A percentile compares a stretch with the other conserved stretches of the same genome.
Conservation (phyloP, 2,329 filamentous ascomycete species). For the Fusarium aywerte region DNA sequence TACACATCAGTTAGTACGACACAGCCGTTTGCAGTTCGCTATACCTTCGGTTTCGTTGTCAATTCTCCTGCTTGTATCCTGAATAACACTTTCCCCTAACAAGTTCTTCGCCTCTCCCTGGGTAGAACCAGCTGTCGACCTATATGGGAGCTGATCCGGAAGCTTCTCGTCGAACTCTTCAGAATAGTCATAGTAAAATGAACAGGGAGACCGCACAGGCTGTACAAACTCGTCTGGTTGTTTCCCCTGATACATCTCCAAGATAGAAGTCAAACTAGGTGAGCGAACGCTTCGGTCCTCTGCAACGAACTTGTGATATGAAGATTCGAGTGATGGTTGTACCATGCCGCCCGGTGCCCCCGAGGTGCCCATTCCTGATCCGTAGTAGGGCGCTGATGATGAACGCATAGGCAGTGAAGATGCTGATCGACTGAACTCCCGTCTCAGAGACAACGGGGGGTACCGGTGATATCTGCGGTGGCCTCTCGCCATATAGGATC, state of each 20-base stretch:
- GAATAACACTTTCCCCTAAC: slow-evolving; percentile 39
- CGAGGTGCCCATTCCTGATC: slow-evolving; percentile 41
- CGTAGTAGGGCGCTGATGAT: slow-evolving; percentile 45
- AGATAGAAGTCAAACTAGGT: slow-evolving; percentile 62
- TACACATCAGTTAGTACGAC: neutral
- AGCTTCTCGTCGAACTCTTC: slow-evolving; percentile 59
- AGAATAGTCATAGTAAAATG: slow-evolving; percentile 65
- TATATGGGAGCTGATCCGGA: slow-evolving; percentile 25
- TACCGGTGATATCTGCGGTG: slow-evolving; percentile 51
- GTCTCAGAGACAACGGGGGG: slow-evolving; percentile 54
- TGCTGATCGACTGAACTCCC: slow-evolving; percentile 56
- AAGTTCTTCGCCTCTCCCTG: slow-evolving; percentile 45
- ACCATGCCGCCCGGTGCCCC: slow-evolving; percentile 53
- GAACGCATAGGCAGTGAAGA: slow-evolving; percentile 52
- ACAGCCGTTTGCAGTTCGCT: neutral
- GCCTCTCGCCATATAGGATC: slow-evolving; percentile 55
- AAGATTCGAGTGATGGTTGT: slow-evolving; percentile 43
- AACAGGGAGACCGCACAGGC: slow-evolving; percentile 47
- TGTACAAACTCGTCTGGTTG: slow-evolving; percentile 44
- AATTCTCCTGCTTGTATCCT: neutral
- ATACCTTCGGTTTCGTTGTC: neutral
- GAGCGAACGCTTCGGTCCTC: slow-evolving; percentile 55
- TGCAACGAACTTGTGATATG: slow-evolving; percentile 49
- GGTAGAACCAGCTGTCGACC: slow-evolving; percentile 49
- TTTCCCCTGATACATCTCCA: slow-evolving; percentile 58